Evolutionary conservation across 306 rosid species (phyloP).

Genomic region (Fagus crenata): DNA sequence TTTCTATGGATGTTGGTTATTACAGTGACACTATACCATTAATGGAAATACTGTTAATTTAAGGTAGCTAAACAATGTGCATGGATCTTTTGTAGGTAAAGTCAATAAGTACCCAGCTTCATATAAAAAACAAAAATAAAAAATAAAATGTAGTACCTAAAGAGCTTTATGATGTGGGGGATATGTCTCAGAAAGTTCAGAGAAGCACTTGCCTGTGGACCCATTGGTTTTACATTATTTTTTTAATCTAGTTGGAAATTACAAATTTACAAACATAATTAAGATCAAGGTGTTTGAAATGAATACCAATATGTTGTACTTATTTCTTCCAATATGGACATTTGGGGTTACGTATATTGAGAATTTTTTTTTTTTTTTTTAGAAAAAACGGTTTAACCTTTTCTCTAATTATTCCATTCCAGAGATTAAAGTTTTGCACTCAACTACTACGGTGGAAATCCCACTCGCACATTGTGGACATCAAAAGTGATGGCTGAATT

Average conservation of each 20-base stretch:
- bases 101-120: background rate
- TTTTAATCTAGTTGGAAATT: no score
- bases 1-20: slow-evolving; percentile 38
- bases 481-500: background rate
- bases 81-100: background rate
- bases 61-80: slow-evolving; percentile 20
- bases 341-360: no score
- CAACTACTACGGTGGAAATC: background rate
- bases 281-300: no score
- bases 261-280: no score
- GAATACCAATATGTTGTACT: no score
- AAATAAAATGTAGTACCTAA: background rate
- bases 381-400: no score
- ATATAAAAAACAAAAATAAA: no score
- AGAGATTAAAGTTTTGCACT: background rate
- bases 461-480: background rate
- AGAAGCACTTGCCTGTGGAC: slow-evolving; percentile 2
- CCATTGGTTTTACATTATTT: background rate
- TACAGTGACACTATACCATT: slow-evolving; percentile 28
- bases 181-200: background rate
- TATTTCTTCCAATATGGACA: no score
- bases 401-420: no score
- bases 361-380: no score
- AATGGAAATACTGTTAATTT: slow-evolving; percentile 27
- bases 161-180: background rate